Evolutionary conservation across 768 basidiomycete genomes (phyloP).

Genomic region (Auricularia heimuer): DNA sequence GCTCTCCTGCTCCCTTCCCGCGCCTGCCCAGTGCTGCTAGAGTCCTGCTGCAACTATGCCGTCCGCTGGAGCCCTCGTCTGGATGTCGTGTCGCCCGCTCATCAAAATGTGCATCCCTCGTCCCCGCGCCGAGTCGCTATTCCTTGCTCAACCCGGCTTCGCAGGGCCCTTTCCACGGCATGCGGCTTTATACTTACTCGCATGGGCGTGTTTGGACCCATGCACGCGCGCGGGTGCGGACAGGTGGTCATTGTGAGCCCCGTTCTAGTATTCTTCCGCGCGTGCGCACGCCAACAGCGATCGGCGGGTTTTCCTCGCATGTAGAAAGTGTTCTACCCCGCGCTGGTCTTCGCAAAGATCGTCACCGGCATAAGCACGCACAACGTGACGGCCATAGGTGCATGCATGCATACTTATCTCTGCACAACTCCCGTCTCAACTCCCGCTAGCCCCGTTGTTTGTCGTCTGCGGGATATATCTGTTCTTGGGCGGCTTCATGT

Average conservation of each 20-base stretch:
- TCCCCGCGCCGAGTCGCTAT: background rate
- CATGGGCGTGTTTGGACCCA: slow-evolving; percentile 46
- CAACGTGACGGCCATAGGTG: slow-evolving; percentile 3
- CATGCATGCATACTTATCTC: slow-evolving; percentile 37
- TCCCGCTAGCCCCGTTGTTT: slow-evolving; percentile 44
- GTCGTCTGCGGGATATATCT: slow-evolving; percentile 55
- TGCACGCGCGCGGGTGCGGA: slow-evolving; percentile 49
- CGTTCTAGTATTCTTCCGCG: background rate
- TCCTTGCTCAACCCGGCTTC: background rate
- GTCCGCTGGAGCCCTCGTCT: slow-evolving; percentile 41
- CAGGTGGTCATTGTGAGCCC: slow-evolving; percentile 44
- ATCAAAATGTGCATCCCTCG: slow-evolving; percentile 40
- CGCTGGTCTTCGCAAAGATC: background rate
- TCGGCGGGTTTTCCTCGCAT: background rate
- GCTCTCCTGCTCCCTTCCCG: too few relatives aligned
- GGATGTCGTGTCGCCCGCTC: slow-evolving; percentile 52
- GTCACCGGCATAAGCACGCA: background rate
- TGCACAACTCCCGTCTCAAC: background rate
- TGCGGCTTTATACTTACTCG: slow-evolving; percentile 52
- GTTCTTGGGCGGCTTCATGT: slow-evolving; percentile 40
- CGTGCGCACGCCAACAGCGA: background rate
- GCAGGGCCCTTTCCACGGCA: slow-evolving; percentile 43
- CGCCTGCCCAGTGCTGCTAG: too few relatives aligned
- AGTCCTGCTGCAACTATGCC: background rate
- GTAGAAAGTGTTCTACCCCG: slow-evolving; percentile 35